Evolutionary conservation across 2,329 filamentous ascomycete genomes (phyloP).

Genomic region (Trichoderma citrinoviride): DNA sequence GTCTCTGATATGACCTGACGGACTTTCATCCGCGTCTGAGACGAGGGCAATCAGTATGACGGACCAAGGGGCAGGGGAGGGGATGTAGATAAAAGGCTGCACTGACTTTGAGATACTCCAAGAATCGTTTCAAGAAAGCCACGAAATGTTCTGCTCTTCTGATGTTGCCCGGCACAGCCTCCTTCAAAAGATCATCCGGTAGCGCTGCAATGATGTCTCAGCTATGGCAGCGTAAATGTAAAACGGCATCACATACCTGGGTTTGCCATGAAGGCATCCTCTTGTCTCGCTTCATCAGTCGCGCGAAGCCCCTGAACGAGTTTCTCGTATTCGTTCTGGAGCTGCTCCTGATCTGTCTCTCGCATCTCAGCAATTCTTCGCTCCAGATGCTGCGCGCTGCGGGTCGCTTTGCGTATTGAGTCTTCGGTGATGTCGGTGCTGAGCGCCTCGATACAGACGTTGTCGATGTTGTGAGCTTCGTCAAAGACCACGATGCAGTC

Average conservation of each 20-base stretch:
- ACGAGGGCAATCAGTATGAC: background rate
- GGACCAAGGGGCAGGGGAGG: too few species aligned
- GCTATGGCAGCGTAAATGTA: background rate
- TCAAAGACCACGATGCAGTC: constrained; percentile 99
- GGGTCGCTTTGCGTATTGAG: constrained; percentile 83
- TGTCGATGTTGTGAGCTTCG: constrained; percentile 98
- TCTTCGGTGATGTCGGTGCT: constrained; percentile 98
- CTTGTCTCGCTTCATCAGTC: constrained; percentile 83
- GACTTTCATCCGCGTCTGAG: constrained; percentile 94
- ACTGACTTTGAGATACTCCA: constrained; percentile 82
- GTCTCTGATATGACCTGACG: constrained; percentile 97
- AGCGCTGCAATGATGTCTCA: constrained; percentile 53
- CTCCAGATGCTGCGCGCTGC: constrained; percentile 88
- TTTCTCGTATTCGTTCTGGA: constrained; percentile 94
- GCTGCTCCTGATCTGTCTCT: constrained; percentile 87
- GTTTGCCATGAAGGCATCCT: constrained; percentile 97
- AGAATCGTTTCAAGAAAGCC: constrained; percentile 90
- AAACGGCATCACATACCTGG: constrained; percentile 48
- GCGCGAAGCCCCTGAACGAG: constrained; percentile 87
- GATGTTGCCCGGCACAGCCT: constrained; percentile 96
- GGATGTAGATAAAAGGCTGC: too few species aligned
- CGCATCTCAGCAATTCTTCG: constrained; percentile 92
- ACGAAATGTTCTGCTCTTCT: constrained; percentile 94
- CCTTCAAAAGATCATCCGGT: constrained; percentile 89
- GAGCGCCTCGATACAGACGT: constrained; percentile 95